Conservation (phyloP, 2,329 filamentous ascomycete species). For the Didymella arachidicola region DNA sequence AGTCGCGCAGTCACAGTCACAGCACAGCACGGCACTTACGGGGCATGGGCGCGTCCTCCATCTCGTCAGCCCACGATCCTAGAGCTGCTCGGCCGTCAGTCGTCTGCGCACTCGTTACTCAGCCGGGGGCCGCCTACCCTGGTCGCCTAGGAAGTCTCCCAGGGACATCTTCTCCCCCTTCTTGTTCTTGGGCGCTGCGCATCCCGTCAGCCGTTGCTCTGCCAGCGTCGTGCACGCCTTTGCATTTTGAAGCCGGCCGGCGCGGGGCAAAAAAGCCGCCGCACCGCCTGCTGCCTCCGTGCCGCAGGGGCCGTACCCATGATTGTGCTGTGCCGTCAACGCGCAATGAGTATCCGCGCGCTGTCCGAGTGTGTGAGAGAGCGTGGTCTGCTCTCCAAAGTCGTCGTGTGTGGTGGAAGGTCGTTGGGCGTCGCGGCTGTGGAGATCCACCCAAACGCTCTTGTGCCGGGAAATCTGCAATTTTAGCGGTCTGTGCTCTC, state of each 20-base stretch:
- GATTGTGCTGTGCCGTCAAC: slow-evolving; percentile 62
- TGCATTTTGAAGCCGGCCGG: slow-evolving; percentile 23
- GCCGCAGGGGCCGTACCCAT: slow-evolving; percentile 58
- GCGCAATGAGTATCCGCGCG: slow-evolving; percentile 49
- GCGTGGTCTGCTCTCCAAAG: slow-evolving; percentile 39
- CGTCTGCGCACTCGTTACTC: slow-evolving; percentile 26
- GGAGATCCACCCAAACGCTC: slow-evolving; percentile 25
- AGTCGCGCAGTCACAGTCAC: neutral
- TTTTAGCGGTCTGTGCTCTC: slow-evolving; percentile 27
- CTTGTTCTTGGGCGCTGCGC: slow-evolving; percentile 87
- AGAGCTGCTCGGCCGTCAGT: slow-evolving; percentile 61
- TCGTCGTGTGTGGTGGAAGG: slow-evolving; percentile 36
- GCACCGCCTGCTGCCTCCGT: slow-evolving; percentile 29
- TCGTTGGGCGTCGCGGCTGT: slow-evolving; percentile 31
- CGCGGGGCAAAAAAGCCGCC: slow-evolving; percentile 40
- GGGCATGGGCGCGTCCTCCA: slow-evolving; percentile 82
- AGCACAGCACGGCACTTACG: slow-evolving; percentile 56
- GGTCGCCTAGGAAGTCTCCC: slow-evolving; percentile 91
- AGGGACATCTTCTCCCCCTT: slow-evolving; percentile 97
- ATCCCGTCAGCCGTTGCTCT: slow-evolving; percentile 54
- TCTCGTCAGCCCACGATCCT: slow-evolving; percentile 98
- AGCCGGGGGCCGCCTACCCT: slow-evolving; percentile 69
- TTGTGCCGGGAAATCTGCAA: slow-evolving; percentile 28
- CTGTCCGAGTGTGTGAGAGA: slow-evolving; percentile 44
- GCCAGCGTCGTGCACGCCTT: slow-evolving; percentile 10